A percentile compares a stretch with the other conserved stretches of the same genome.
phyloP scores from a whole-genome alignment of 768 basidiomycete genomes.

The Cyathus striatus region DNA sequence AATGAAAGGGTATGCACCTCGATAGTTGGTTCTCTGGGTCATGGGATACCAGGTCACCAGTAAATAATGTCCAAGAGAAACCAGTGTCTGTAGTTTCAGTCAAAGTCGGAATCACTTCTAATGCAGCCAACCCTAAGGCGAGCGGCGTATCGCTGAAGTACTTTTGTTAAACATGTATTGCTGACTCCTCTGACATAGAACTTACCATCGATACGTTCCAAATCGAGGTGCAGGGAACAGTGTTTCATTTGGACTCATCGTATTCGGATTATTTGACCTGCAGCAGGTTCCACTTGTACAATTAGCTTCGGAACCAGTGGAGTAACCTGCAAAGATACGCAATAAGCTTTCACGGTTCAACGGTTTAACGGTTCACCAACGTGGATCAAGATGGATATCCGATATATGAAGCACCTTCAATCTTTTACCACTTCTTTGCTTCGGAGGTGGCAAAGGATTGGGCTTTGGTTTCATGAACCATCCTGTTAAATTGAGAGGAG shows the following conservation, averaged over 20 bases:
- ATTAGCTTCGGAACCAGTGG: slow-evolving; percentile 67
- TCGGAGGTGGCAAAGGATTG: slow-evolving; percentile 52
- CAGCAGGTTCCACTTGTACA: slow-evolving; percentile 68
- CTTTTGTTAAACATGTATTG: no score
- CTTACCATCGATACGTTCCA: slow-evolving; percentile 58
- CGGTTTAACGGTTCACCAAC: slow-evolving; percentile 25
- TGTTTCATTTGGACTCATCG: slow-evolving; percentile 40
- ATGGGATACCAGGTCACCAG: slow-evolving; percentile 73
- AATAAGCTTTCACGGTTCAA: neutral
- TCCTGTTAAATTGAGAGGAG: slow-evolving; percentile 54
- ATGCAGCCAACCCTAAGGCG: slow-evolving; percentile 51
- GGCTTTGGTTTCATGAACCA: slow-evolving; percentile 83
- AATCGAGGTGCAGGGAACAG: slow-evolving; percentile 62
- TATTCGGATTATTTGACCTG: slow-evolving; percentile 47
- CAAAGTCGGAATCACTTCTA: slow-evolving; percentile 64
- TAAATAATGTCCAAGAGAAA: slow-evolving; percentile 64
- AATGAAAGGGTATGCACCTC: slow-evolving; percentile 30
- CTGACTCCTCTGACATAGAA: no score
- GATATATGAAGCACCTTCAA: slow-evolving; percentile 75
- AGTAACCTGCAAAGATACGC: slow-evolving; percentile 42
- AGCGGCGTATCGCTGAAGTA: slow-evolving; percentile 54
- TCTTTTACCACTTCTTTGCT: slow-evolving; percentile 55
- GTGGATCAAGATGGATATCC: slow-evolving; percentile 72
- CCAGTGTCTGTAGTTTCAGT: slow-evolving; percentile 55
- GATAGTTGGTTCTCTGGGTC: slow-evolving; percentile 62